A percentile compares a stretch with the other conserved stretches of the same genome.
Evolutionary conservation across 2,329 filamentous ascomycete genomes (phyloP).

Genomic region (Ceratocystis alfenasii): DNA sequence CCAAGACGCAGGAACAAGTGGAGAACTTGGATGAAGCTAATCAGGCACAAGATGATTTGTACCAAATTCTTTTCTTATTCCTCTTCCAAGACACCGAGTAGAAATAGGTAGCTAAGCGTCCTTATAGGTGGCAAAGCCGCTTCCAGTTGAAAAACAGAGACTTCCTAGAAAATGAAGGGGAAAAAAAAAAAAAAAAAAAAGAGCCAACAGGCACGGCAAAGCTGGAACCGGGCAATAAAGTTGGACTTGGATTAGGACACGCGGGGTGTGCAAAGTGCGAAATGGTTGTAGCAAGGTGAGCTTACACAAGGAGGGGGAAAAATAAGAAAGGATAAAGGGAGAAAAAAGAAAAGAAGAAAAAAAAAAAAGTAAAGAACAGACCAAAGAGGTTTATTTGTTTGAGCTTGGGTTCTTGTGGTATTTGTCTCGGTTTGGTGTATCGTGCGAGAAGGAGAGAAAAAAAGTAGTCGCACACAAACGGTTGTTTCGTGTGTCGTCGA

Average conservation of each 20-base stretch:
- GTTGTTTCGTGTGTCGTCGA: constrained; percentile 11
- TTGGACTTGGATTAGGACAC: constrained; percentile 16
- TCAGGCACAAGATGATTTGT: constrained; percentile 6
- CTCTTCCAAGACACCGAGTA: constrained; percentile 27
- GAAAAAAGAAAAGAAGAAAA: constrained; percentile 10
- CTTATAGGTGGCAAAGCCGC: background rate
- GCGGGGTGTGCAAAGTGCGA: constrained; percentile 16
- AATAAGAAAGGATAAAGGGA: constrained; percentile 12
- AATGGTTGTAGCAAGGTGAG: background rate
- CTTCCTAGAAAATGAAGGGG: background rate
- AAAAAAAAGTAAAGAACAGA: background rate
- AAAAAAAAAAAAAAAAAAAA: constrained; percentile 17
- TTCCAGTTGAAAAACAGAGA: background rate
- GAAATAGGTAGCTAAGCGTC: background rate
- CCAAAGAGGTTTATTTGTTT: constrained; percentile 11
- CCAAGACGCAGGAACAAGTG: constrained; percentile 9
- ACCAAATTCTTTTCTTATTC: background rate
- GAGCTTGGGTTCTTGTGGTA: background rate
- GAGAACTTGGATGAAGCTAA: constrained; percentile 8
- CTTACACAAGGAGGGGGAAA: constrained; percentile 11
- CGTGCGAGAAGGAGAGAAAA: constrained; percentile 12
- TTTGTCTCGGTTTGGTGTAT: constrained; percentile 7
- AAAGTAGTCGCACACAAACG: constrained; percentile 10
- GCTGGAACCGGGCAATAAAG: constrained; percentile 11
- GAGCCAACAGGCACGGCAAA: background rate